These are phyloP conservation scores for Pyricularia sp. DNA, from an alignment of 2,329 filamentous ascomycete species.

Conservation along the genomic window DNA sequence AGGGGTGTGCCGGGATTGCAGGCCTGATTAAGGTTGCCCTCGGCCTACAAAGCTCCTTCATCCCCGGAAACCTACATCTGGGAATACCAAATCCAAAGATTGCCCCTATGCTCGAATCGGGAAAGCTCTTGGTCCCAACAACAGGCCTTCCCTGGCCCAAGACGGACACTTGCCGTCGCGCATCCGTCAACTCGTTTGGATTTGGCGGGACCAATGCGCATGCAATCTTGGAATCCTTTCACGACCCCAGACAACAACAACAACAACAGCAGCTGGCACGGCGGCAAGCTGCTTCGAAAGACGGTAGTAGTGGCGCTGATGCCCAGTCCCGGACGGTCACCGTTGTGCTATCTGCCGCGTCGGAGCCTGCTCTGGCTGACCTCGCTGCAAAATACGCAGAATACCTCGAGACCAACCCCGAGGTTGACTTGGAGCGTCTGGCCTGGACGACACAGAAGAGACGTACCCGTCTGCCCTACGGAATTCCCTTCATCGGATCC, in stretches of 20 bases:
- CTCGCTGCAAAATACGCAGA: background rate
- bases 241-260: background rate
- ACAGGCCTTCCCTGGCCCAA: slow-evolving; percentile 6
- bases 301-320: slow-evolving; percentile 25
- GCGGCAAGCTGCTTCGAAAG: background rate
- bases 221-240: slow-evolving; percentile 13
- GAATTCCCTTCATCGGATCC: background rate
- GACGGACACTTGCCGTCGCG: slow-evolving; percentile 11
- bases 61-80: slow-evolving; percentile 20
- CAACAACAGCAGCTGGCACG: no score
- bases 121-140: slow-evolving; percentile 14
- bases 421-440: background rate
- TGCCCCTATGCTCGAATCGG: slow-evolving; percentile 11
- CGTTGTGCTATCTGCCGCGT: background rate
- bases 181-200: slow-evolving; percentile 14
- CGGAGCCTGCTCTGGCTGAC: background rate
- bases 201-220: slow-evolving; percentile 12
- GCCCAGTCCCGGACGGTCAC: slow-evolving; percentile 9
- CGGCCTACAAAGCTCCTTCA: slow-evolving; percentile 18
- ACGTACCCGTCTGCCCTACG: background rate
- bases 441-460: background rate
- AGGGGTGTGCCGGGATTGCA: slow-evolving; percentile 38
- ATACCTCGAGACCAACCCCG: background rate
- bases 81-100: slow-evolving; percentile 17
- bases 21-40: slow-evolving; percentile 35